A percentile compares a stretch with the other conserved stretches of the same genome.
phyloP scores from a whole-genome alignment of 2,329 filamentous ascomycete species.

The Talaromyces sp. region DNA sequence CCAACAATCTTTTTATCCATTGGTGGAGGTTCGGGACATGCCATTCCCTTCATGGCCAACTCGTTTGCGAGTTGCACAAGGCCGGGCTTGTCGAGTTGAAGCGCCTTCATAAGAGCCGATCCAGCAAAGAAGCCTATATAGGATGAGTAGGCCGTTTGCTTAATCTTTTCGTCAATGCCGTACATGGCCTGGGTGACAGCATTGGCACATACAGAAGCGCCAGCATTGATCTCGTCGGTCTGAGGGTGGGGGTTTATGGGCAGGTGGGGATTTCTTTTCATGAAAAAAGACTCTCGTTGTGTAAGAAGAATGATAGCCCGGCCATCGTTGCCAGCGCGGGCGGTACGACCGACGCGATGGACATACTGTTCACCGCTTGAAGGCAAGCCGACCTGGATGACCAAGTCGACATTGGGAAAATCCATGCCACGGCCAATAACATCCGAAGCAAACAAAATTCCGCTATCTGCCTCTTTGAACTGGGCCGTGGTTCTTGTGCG shows the following conservation, averaged over 20 bases:
- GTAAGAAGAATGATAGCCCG: no score
- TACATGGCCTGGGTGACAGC: no score
- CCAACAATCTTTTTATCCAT: constrained; percentile 33
- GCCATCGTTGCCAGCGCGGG: no score
- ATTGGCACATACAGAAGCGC: no score
- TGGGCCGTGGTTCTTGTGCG: constrained; percentile 72
- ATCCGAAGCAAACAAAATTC: constrained; percentile 97
- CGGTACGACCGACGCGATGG: constrained; percentile 24
- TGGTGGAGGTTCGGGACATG: constrained; percentile 30
- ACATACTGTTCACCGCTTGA: constrained; percentile 76
- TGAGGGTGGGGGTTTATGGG: no score
- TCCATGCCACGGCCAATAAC: constrained; percentile 98
- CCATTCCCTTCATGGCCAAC: constrained; percentile 31
- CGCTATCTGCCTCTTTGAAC: constrained; percentile 62
- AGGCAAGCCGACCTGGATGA: constrained; percentile 99
- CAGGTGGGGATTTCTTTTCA: no score
- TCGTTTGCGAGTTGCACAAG: constrained; percentile 33
- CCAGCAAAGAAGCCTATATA: no score
- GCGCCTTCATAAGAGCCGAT: constrained; percentile 21
- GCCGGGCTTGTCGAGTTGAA: constrained; percentile 27
- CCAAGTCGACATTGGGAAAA: constrained; percentile 97
- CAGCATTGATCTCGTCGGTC: no score
- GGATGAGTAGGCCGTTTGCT: no score
- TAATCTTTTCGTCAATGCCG: no score
- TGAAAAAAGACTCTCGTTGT: no score